Base-by-base conservation (phyloP, 352 stramenopile species). In the Phytophthora lateralis region DNA sequence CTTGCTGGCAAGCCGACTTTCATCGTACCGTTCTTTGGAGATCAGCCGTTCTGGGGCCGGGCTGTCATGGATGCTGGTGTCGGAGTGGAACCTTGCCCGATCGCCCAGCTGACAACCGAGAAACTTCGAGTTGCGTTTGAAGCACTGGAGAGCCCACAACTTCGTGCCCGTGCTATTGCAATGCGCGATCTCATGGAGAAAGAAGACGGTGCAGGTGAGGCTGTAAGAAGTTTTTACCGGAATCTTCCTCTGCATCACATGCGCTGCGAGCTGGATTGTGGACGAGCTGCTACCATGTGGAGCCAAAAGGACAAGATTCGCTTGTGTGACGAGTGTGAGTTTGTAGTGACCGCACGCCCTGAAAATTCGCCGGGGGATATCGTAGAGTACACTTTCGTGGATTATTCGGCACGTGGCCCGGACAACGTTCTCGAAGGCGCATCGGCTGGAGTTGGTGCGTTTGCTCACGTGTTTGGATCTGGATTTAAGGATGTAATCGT, bases 1-100 rank as follows among this genome's bases (percentile, higher is more conserved):
- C 52, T 95, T 35, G 89, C 88, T 41, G 92, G 91, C 0, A 95
- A 98, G 45, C 94, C 95, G 1, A 98, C 92, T 6, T 93, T 98
- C 53, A 90, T 98, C 12, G 94, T 95, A 51, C 95, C 95, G 6
- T 98, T 98, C 55, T 98, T 98, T 65, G 91, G 90, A 20, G 95
- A 98, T 63, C 95, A 98, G 64, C 88, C 81, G 27, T 98, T 98
- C 63, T 98, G 95, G 95, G 93, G 91, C 1, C 79, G 91, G 44
- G 91, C 94, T 8, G 88, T 97, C 0, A 59, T 89, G 35, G 79
- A 78, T 0, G 78, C 82, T 34, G 90, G 89, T 27, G 90, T 97
- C 1, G 95, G 93, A 14, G 85, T 95, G 6, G 76, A 87, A 51
- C 90, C 92, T 14, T 95, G 91, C 50, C 85, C 88, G 9, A 90